Evolutionary conservation across 345 rosid species (phyloP).

Genomic region (Mallotus nudiflorus): DNA sequence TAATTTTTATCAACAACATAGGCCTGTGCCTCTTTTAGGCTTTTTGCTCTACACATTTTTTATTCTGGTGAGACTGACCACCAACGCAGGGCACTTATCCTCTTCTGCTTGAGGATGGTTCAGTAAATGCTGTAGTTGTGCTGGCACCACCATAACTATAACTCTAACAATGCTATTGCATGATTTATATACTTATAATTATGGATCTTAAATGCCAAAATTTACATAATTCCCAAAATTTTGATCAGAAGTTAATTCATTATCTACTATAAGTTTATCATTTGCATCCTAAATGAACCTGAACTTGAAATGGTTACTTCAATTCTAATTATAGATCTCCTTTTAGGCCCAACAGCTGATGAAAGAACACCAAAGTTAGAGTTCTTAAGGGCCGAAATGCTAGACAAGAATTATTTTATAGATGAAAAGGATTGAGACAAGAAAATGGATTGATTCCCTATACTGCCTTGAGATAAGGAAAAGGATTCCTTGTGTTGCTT

Average conservation of each 20-base stretch:
- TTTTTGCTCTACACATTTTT: too few relatives aligned
- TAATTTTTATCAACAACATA: too few relatives aligned
- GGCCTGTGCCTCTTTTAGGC: too few relatives aligned
- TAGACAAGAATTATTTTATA: constrained; percentile 66
- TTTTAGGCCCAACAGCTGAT: constrained; percentile 48
- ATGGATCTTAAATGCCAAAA: too few relatives aligned
- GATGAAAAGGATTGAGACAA: constrained; percentile 40
- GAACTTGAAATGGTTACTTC: constrained; percentile 32
- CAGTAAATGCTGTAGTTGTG: too few relatives aligned
- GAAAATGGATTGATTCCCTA: constrained; percentile 33
- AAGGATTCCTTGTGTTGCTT: too few relatives aligned
- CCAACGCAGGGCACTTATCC: too few relatives aligned
- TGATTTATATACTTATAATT: too few relatives aligned
- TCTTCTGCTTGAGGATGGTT: too few relatives aligned
- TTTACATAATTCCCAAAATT: constrained; percentile 5
- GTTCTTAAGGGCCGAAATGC: constrained; percentile 72
- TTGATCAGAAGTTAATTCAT: constrained; percentile 3
- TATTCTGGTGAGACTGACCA: too few relatives aligned
- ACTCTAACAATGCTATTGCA: too few relatives aligned
- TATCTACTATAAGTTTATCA: constrained; percentile 21
- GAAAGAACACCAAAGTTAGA: constrained; percentile 63
- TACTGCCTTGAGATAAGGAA: constrained; percentile 42
- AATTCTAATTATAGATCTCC: constrained; percentile 63
- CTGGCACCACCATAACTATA: too few relatives aligned
- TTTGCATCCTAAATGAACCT: constrained; percentile 19